phyloP scores from a whole-genome alignment of 2,329 filamentous ascomycete species.

The Aspergillus fijiensis region DNA sequence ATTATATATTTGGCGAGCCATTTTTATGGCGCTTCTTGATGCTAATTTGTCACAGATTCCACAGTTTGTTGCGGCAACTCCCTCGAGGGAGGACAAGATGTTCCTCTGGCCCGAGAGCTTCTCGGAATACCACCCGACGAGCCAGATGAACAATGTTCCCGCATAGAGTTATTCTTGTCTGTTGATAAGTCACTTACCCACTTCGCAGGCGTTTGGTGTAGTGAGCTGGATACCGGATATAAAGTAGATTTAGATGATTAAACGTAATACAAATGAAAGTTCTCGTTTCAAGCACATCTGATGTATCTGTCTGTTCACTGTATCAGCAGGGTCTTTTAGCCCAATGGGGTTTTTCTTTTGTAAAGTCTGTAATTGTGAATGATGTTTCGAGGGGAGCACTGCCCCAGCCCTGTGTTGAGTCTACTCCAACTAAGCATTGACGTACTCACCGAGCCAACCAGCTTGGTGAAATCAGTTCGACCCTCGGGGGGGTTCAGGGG shows the following conservation, averaged over 20 bases:
- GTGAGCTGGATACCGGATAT: not conserved
- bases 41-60: slow-evolving; percentile 37
- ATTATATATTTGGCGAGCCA: slow-evolving; percentile 17
- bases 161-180: not conserved
- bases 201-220: slow-evolving; percentile 1
- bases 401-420: too few species aligned
- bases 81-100: slow-evolving; percentile 60
- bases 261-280: not conserved
- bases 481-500: too few species aligned
- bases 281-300: not conserved
- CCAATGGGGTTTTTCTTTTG: too few species aligned
- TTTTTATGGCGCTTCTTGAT: slow-evolving; percentile 18
- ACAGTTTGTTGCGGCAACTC: slow-evolving; percentile 52
- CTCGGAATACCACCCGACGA: slow-evolving; percentile 44
- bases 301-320: too few species aligned
- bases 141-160: slow-evolving; percentile 16
- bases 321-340: too few species aligned
- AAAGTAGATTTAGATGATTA: not conserved
- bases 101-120: slow-evolving; percentile 64
- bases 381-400: too few species aligned
- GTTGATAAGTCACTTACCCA: not conserved
- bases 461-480: too few species aligned
- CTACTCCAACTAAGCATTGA: too few species aligned
- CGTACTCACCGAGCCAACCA: too few species aligned
- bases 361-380: too few species aligned